phyloP scores from a whole-genome alignment of 78 protist species.

The Protostelium mycophagum region DNA sequence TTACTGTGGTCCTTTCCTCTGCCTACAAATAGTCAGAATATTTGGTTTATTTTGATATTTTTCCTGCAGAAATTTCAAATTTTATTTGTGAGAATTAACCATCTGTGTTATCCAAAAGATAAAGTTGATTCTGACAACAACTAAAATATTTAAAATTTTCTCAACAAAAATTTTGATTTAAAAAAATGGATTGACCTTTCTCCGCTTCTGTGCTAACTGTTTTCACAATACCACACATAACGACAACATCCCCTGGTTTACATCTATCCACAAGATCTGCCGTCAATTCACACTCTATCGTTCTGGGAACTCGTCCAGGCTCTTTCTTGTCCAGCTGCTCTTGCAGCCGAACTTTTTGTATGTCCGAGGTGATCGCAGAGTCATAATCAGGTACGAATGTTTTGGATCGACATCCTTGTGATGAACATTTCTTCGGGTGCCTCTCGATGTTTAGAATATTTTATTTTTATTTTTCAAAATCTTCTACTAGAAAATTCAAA shows the following conservation, averaged over 20 bases:
- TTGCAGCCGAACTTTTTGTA: conserved; percentile 85
- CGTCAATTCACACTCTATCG: conserved; percentile 85
- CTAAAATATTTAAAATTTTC: too few relatives aligned
- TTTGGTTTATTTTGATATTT: too few relatives aligned
- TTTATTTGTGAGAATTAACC: too few relatives aligned
- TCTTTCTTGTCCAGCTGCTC: conserved; percentile 73
- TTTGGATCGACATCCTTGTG: conserved; percentile 40
- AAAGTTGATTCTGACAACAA: too few relatives aligned
- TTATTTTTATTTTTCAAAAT: too few relatives aligned
- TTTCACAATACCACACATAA: conserved; percentile 88
- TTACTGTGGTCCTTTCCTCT: conserved; percentile 14
- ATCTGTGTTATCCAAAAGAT: background rate
- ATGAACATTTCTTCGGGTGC: conserved; percentile 30
- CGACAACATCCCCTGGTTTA: conserved; percentile 91
- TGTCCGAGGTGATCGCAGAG: conserved; percentile 66
- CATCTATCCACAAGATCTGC: conserved; percentile 80
- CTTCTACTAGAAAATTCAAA: background rate
- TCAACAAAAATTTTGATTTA: background rate
- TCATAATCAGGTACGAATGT: conserved; percentile 51
- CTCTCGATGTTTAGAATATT: background rate
- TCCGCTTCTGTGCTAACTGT: conserved; percentile 31
- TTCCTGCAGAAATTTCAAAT: too few relatives aligned
- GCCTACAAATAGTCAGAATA: too few relatives aligned
- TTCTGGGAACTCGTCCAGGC: conserved; percentile 90
- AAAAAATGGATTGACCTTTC: conserved; percentile 17